Conservation (phyloP, 257 asterid species). For the Nicotiana tabacum region DNA sequence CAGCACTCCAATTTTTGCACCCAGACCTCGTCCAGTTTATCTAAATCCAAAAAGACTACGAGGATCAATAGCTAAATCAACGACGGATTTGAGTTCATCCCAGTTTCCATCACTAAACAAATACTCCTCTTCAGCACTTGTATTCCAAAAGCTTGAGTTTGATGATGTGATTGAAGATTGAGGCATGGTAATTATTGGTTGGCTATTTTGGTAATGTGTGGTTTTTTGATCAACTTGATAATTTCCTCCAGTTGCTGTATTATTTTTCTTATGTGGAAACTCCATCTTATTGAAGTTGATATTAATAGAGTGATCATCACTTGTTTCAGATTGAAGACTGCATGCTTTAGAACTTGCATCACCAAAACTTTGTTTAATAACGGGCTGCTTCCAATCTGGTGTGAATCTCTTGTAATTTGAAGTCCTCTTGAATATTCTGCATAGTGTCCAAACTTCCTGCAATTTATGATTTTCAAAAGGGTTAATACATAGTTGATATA, state of each 20-base stretch:
- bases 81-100: constrained; percentile 22
- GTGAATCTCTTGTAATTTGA: constrained; percentile 20
- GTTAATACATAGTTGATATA: no score
- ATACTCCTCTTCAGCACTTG: not conserved
- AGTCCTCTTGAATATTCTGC: constrained; percentile 17
- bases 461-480: not conserved
- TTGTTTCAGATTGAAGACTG: not conserved
- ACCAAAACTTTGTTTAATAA: not conserved
- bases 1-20: not conserved
- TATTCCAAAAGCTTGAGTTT: constrained; percentile 5
- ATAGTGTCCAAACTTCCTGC: constrained; percentile 22
- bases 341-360: constrained; percentile 9
- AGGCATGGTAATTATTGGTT: not conserved
- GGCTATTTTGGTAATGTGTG: not conserved
- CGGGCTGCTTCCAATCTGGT: constrained; percentile 9
- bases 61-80: constrained; percentile 15
- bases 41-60: not conserved
- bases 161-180: constrained; percentile 11
- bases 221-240: not conserved
- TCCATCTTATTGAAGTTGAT: not conserved
- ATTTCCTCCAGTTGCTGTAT: not conserved
- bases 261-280: no score
- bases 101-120: constrained; percentile 10
- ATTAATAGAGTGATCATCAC: not conserved
- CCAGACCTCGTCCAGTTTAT: not conserved